Evolutionary conservation across 176 grass and related monocot genomes (phyloP).

Genomic region (Aegilops tauschii): DNA sequence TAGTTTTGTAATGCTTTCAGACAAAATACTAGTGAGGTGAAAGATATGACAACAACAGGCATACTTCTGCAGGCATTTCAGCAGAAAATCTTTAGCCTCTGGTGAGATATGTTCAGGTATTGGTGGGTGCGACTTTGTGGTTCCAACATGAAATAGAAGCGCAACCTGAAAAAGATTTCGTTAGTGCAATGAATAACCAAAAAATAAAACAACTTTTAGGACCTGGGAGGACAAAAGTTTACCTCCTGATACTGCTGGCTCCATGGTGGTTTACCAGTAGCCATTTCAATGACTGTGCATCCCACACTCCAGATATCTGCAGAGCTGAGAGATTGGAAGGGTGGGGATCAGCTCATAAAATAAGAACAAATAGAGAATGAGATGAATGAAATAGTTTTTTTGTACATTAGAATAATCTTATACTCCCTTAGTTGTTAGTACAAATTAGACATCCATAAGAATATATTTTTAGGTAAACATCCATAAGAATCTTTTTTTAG

Average conservation of each 20-base stretch:
- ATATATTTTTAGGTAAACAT: not conserved
- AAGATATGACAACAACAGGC: constrained; percentile 24
- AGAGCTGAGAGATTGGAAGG: constrained; percentile 58
- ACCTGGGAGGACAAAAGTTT: not conserved
- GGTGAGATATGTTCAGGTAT: constrained; percentile 94
- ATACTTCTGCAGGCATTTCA: constrained; percentile 99
- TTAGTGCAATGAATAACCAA: constrained; percentile 1
- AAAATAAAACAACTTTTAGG: not conserved
- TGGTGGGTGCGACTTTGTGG: constrained; percentile 95
- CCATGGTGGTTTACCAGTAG: constrained; percentile 97
- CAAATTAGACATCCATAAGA: constrained; percentile 17
- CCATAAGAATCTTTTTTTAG: not conserved
- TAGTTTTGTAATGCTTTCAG: constrained; percentile 27
- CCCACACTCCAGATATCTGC: constrained; percentile 99
- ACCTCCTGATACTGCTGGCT: constrained; percentile 98
- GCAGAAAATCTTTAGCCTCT: constrained; percentile 94
- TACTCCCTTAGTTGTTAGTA: constrained; percentile 7
- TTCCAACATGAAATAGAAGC: constrained; percentile 96
- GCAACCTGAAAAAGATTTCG: constrained; percentile 68
- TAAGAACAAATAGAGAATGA: constrained; percentile 18
- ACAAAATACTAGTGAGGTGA: constrained; percentile 6
- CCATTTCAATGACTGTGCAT: constrained; percentile 99
- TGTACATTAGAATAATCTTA: not conserved
- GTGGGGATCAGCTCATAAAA: constrained; percentile 4
- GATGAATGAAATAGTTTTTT: constrained; percentile 4